Conservation (phyloP, 805 yeast genomes). For the Candida chilensis region DNA sequence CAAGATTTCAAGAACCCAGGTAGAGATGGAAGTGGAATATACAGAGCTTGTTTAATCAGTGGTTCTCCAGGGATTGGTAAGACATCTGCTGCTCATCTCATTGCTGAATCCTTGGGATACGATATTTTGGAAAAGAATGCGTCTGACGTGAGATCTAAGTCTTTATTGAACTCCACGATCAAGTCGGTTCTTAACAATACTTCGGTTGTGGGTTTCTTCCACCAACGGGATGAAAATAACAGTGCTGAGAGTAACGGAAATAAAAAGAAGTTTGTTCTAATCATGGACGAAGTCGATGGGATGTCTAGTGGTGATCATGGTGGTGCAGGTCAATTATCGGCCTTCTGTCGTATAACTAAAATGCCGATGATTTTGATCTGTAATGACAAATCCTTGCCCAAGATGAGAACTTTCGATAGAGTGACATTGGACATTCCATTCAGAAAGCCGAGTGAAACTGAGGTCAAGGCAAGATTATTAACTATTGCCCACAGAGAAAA, state of each 20-base stretch:
- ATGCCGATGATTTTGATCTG: slow-evolving; percentile 92
- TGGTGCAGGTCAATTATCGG: slow-evolving; percentile 92
- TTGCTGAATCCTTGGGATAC: slow-evolving; percentile 61
- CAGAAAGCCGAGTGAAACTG: slow-evolving; percentile 79
- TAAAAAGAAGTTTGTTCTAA: slow-evolving; percentile 61
- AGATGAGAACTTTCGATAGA: slow-evolving; percentile 92
- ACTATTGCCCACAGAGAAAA: slow-evolving; percentile 85
- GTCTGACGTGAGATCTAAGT: slow-evolving; percentile 84
- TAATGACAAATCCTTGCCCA: slow-evolving; percentile 86
- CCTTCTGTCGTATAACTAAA: slow-evolving; percentile 73
- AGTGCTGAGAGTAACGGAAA: slow-evolving; percentile 15
- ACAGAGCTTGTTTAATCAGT: slow-evolving; percentile 76
- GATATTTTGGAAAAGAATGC: slow-evolving; percentile 77
- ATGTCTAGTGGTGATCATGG: slow-evolving; percentile 99
- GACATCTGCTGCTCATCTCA: slow-evolving; percentile 72
- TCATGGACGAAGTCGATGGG: slow-evolving; percentile 99
- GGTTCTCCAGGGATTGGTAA: slow-evolving; percentile 88
- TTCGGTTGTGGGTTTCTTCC: slow-evolving; percentile 74
- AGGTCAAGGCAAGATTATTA: slow-evolving; percentile 77
- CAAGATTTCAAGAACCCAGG: slow-evolving; percentile 49
- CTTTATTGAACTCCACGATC: slow-evolving; percentile 57
- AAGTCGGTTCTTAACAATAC: slow-evolving; percentile 71
- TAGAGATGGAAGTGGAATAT: slow-evolving; percentile 57
- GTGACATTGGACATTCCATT: slow-evolving; percentile 74
- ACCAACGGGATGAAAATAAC: slow-evolving; percentile 18